These are phyloP conservation scores for Dittrichia graveolens DNA, from an alignment of 129 eudicot genomes.

Conservation along the genomic window DNA sequence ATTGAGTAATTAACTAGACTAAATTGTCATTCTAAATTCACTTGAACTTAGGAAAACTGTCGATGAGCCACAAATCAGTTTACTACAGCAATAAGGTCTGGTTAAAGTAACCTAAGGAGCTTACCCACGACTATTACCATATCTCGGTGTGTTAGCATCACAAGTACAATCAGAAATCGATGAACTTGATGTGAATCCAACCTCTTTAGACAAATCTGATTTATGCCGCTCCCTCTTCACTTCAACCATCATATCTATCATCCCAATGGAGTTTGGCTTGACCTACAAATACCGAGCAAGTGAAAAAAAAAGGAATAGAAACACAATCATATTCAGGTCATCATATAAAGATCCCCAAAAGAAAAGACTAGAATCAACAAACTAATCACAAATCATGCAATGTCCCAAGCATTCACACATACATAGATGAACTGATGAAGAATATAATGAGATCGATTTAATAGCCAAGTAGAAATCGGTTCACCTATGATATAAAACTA, in stretches of 20 bases:
- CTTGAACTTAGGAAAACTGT: not conserved
- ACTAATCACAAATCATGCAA: not conserved
- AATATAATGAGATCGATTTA: not conserved
- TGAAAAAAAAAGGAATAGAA: too few relatives aligned
- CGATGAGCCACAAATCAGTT: not conserved
- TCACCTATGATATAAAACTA: not conserved
- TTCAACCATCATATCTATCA: constrained; percentile 33
- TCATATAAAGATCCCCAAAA: not conserved
- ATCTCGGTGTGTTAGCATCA: constrained; percentile 47
- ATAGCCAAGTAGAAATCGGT: not conserved
- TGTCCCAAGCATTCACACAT: too few relatives aligned
- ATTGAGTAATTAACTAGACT: not conserved
- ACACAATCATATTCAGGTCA: not conserved
- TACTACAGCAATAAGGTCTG: not conserved
- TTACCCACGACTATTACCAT: constrained; percentile 47
- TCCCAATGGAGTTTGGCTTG: not conserved
- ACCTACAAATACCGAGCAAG: not conserved
- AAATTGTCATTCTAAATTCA: not conserved
- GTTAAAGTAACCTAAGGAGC: constrained; percentile 1
- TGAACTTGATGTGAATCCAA: constrained; percentile 41
- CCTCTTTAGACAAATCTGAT: constrained; percentile 34
- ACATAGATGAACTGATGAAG: not conserved
- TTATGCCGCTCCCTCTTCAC: constrained; percentile 32
- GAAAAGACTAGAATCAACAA: not conserved
- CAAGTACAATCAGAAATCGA: constrained; percentile 51